Evolutionary conservation across 2,329 filamentous ascomycete genomes (phyloP).

Genomic region (Falciphora oryzae): DNA sequence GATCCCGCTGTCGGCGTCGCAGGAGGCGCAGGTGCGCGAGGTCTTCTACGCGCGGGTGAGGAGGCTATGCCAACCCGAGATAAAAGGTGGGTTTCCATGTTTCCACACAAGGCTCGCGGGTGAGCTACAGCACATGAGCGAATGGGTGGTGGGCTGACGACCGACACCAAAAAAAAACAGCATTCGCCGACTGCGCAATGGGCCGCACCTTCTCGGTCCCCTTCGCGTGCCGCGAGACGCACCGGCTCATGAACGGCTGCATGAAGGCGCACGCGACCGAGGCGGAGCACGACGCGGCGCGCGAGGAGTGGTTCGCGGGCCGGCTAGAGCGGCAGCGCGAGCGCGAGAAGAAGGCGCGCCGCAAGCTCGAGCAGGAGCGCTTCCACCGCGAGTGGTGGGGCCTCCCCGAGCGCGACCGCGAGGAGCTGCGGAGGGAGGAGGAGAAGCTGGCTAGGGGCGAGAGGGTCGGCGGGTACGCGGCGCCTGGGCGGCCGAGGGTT

Average conservation of each 20-base stretch:
- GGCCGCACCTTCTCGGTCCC: constrained; percentile 82
- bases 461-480: constrained; percentile 48
- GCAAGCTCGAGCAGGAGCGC: constrained; percentile 56
- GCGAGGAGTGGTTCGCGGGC: constrained; percentile 87
- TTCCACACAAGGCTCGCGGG: too few relatives aligned
- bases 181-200: constrained; percentile 85
- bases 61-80: constrained; percentile 67
- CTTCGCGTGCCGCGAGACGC: constrained; percentile 75
- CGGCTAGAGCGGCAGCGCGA: constrained; percentile 64
- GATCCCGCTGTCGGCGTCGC: constrained; percentile 72
- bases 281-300: constrained; percentile 77
- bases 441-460: constrained; percentile 45
- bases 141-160: too few relatives aligned
- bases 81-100: constrained; percentile 53
- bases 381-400: constrained; percentile 66
- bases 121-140: too few relatives aligned
- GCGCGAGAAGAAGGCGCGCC: constrained; percentile 56
- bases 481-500: constrained; percentile 28
- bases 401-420: constrained; percentile 49
- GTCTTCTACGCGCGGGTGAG: constrained; percentile 77
- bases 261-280: constrained; percentile 85
- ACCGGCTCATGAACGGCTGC: constrained; percentile 86
- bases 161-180: too few relatives aligned
- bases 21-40: constrained; percentile 77
- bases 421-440: constrained; percentile 43